Conservation (phyloP, 192 early-diverging fungal genomes). For the Backusella tuberculispora region DNA sequence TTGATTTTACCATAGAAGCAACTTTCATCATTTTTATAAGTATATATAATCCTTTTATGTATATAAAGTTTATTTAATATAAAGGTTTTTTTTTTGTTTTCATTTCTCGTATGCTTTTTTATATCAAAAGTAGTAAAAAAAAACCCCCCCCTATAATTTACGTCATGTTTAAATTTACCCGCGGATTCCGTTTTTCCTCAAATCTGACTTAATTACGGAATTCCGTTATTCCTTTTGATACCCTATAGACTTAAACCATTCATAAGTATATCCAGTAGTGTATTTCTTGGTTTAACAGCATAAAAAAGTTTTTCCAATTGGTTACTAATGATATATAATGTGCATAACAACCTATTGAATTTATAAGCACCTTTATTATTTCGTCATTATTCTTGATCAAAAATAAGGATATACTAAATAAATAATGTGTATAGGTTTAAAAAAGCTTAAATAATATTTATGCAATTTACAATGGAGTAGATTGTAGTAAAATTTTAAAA, state of each 20-base stretch:
- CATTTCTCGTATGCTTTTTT: neutral
- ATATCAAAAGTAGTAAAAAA: neutral
- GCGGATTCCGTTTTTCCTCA: neutral
- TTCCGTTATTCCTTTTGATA: conserved; percentile 1
- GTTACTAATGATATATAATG: too few relatives aligned
- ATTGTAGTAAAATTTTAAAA: too few relatives aligned
- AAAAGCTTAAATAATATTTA: too few relatives aligned
- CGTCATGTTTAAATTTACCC: neutral
- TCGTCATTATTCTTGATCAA: too few relatives aligned
- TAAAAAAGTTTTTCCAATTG: neutral
- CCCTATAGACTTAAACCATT: too few relatives aligned
- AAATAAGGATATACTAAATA: too few relatives aligned
- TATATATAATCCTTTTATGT: neutral
- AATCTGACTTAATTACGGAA: neutral
- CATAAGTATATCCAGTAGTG: neutral
- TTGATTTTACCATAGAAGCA: conserved; percentile 12
- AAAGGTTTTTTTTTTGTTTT: neutral
- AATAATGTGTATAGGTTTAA: too few relatives aligned
- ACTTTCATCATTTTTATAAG: neutral
- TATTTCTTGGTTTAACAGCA: neutral
- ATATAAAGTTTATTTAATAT: neutral
- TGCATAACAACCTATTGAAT: too few relatives aligned
- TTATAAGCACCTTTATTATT: too few relatives aligned
- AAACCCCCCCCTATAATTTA: too few relatives aligned
- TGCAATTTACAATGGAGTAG: too few relatives aligned